These are phyloP conservation scores for Cladosporium sp. DNA, from an alignment of 2,329 filamentous ascomycete genomes.

Conservation along the genomic window DNA sequence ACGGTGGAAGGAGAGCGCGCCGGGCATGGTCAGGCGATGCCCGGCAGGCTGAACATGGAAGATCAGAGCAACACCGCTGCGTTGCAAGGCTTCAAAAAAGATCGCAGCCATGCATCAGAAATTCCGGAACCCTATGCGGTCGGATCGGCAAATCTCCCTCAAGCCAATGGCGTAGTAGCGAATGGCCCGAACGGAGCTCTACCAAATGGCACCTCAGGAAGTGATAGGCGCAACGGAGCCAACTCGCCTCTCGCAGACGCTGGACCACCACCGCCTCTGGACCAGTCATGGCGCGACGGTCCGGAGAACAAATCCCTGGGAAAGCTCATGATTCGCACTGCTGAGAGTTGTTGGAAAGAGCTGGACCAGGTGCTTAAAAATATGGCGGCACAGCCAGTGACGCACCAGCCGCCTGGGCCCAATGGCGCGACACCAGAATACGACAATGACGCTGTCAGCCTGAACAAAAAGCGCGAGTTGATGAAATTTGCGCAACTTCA, in stretches of 20 bases:
- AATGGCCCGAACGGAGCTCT: slow-evolving; percentile 17
- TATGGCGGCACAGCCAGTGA: slow-evolving; percentile 62
- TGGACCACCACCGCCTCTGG: slow-evolving; percentile 50
- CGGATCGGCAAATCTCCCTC: slow-evolving; percentile 18
- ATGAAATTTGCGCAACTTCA: slow-evolving; percentile 76
- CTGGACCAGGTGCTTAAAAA: slow-evolving; percentile 69
- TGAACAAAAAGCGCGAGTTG: slow-evolving; percentile 72
- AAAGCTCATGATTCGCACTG: slow-evolving; percentile 72
- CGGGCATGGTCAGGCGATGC: slow-evolving; percentile 41
- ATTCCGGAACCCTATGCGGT: slow-evolving; percentile 24
- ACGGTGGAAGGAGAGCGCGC: slow-evolving; percentile 22
- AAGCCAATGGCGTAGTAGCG: slow-evolving; percentile 15
- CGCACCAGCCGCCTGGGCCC: slow-evolving; percentile 47
- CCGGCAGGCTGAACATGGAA: slow-evolving; percentile 51
- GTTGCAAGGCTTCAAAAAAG: slow-evolving; percentile 37
- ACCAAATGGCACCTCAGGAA: slow-evolving; percentile 19
- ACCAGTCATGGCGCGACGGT: slow-evolving; percentile 62
- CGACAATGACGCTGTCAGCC: slow-evolving; percentile 64
- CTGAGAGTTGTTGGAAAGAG: slow-evolving; percentile 79
- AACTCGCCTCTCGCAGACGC: slow-evolving; percentile 15
- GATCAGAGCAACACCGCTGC: slow-evolving; percentile 41
- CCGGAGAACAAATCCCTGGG: slow-evolving; percentile 75
- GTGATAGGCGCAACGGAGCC: slow-evolving; percentile 24
- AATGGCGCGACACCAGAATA: slow-evolving; percentile 48
- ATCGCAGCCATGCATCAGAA: slow-evolving; percentile 31